phyloP scores from a whole-genome alignment of 2,329 filamentous ascomycete genomes.

The Raffaelea ambrosiae region DNA sequence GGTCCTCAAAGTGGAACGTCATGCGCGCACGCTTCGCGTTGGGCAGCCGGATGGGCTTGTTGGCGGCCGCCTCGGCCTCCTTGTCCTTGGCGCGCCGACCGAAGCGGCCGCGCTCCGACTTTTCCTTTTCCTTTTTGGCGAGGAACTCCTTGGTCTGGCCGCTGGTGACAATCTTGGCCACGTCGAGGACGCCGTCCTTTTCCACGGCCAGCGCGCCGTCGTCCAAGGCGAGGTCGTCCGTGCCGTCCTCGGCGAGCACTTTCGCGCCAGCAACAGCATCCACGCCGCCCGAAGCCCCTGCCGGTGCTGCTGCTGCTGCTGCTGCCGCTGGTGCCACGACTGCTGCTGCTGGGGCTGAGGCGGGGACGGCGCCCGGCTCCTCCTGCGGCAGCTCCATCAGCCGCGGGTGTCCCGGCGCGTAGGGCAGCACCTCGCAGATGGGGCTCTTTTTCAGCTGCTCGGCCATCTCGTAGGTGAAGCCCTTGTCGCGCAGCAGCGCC shows the following conservation, averaged over 20 bases:
- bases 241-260: too few relatives aligned
- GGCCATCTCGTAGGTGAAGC: slow-evolving; percentile 57
- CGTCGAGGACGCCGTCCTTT: slow-evolving; percentile 67
- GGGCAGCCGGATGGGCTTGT: slow-evolving; percentile 53
- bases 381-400: slow-evolving; percentile 43
- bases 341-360: slow-evolving; percentile 6
- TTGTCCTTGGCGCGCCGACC: slow-evolving; percentile 55
- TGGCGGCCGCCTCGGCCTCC: slow-evolving; percentile 41
- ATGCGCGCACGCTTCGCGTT: slow-evolving; percentile 65
- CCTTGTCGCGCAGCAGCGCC: slow-evolving; percentile 53
- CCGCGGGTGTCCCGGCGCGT: slow-evolving; percentile 33
- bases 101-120: slow-evolving; percentile 53
- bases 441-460: slow-evolving; percentile 60
- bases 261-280: too few relatives aligned
- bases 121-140: slow-evolving; percentile 75
- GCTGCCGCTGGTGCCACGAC: slow-evolving; percentile 25
- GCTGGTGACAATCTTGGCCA: slow-evolving; percentile 75
- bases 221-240: slow-evolving; percentile 24
- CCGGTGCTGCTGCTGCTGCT: slow-evolving; percentile 20
- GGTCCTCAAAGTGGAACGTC: slow-evolving; percentile 66
- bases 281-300: slow-evolving; percentile 11
- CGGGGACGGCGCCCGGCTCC: neutral
- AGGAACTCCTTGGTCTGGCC: slow-evolving; percentile 77
- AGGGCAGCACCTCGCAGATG: slow-evolving; percentile 59
- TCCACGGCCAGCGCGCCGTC: slow-evolving; percentile 31